These are phyloP conservation scores for Pythium utonaiense DNA, from an alignment of 352 stramenopile genomes.

Conservation along the genomic window DNA sequence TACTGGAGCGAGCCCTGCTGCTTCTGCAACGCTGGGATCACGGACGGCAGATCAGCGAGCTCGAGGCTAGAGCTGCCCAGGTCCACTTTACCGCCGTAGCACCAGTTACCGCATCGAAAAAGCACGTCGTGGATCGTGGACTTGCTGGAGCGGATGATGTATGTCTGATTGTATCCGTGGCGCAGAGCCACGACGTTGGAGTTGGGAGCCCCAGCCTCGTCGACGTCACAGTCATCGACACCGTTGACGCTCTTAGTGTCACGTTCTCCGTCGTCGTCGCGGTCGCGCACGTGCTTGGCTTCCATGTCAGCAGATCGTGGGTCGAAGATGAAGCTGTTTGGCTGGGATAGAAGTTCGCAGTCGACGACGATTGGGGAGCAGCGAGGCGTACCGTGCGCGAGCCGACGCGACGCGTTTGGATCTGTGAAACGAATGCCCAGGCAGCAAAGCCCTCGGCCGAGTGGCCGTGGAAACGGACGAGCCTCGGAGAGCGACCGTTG, in stretches of 20 bases:
- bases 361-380: not conserved
- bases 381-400: not conserved
- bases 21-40: constrained; percentile 91
- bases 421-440: not conserved
- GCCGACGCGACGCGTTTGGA: not conserved
- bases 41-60: constrained; percentile 83
- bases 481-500: constrained; percentile 6
- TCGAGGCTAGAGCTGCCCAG: constrained; percentile 74
- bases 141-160: constrained; percentile 78
- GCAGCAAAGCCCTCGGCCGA: not conserved
- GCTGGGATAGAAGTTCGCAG: not conserved
- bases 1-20: constrained; percentile 92
- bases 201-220: constrained; percentile 47
- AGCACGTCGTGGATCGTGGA: constrained; percentile 85
- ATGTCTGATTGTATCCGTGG: constrained; percentile 92
- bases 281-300: constrained; percentile 41
- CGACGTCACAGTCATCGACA: constrained; percentile 31
- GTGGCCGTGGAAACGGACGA: not conserved
- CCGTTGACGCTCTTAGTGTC: constrained; percentile 17
- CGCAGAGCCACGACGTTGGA: constrained; percentile 69
- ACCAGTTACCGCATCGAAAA: constrained; percentile 95
- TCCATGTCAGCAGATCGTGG: constrained; percentile 39
- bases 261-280: constrained; percentile 2
- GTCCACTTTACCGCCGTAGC: constrained; percentile 91
- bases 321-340: not conserved